phyloP scores from a whole-genome alignment of 768 basidiomycete genomes.

The Panus rudis region DNA sequence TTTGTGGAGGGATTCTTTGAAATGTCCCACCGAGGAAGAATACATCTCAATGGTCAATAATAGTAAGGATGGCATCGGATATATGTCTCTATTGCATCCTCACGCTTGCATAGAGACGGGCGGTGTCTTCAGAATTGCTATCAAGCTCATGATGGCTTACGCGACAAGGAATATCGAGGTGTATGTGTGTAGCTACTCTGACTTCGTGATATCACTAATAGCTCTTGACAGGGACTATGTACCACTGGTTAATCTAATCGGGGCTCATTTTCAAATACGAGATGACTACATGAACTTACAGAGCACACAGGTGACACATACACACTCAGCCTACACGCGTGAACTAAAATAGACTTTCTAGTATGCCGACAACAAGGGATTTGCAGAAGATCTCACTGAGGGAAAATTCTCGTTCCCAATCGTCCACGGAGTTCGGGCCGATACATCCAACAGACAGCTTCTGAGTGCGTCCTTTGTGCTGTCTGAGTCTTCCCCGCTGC shows the following conservation, averaged over 20 bases:
- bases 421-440: constrained; percentile 80
- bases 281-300: constrained; percentile 97
- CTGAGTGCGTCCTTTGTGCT: constrained; percentile 56
- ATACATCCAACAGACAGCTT: constrained; percentile 70
- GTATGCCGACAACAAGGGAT: constrained; percentile 83
- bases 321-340: background rate
- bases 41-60: constrained; percentile 96
- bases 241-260: constrained; percentile 88
- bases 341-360: constrained; percentile 21
- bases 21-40: constrained; percentile 90
- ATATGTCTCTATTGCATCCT: background rate
- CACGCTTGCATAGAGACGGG: constrained; percentile 70
- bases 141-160: constrained; percentile 96
- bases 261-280: constrained; percentile 94
- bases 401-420: constrained; percentile 98
- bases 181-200: constrained; percentile 36
- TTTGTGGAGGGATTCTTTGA: constrained; percentile 87
- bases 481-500: background rate
- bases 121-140: constrained; percentile 82
- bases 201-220: background rate
- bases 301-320: constrained; percentile 59
- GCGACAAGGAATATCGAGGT: constrained; percentile 52
- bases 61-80: constrained; percentile 39
- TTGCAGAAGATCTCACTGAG: constrained; percentile 91
- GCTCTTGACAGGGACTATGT: constrained; percentile 64